Percentiles rank a stretch among this genome's conserved stretches.
phyloP scores from a whole-genome alignment of 2,329 filamentous ascomycete genomes.

The Claviceps sorghi region DNA sequence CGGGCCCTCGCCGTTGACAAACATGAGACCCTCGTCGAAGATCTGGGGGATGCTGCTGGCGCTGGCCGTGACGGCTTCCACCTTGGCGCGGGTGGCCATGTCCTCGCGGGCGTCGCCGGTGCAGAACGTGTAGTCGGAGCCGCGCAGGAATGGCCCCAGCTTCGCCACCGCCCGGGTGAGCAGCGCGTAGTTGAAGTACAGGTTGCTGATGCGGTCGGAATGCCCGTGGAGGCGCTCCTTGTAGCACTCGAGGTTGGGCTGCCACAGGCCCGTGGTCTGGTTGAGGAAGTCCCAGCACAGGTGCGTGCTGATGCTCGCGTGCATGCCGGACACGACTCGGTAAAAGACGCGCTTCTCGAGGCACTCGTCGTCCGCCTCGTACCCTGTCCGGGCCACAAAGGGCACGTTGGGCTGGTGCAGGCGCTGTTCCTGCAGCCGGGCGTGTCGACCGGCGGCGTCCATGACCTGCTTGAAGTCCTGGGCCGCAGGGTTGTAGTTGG shows the following conservation, averaged over 20 bases:
- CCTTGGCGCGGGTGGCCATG: slow-evolving; percentile 61
- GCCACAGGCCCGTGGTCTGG: slow-evolving; percentile 86
- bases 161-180: slow-evolving; percentile 84
- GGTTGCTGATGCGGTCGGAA: slow-evolving; percentile 85
- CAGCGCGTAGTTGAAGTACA: slow-evolving; percentile 99
- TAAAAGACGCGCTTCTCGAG: slow-evolving; percentile 99
- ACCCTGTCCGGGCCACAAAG: slow-evolving; percentile 46
- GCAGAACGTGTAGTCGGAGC: slow-evolving; percentile 70
- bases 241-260: slow-evolving; percentile 82
- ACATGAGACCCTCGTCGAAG: slow-evolving; percentile 94
- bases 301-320: slow-evolving; percentile 92
- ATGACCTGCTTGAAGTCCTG: slow-evolving; percentile 48
- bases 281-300: slow-evolving; percentile 94
- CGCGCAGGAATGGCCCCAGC: slow-evolving; percentile 62
- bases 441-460: slow-evolving; percentile 43
- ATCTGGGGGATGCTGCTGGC: slow-evolving; percentile 62
- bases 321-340: slow-evolving; percentile 90
- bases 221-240: slow-evolving; percentile 66
- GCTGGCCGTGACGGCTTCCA: slow-evolving; percentile 57
- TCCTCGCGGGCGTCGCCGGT: slow-evolving; percentile 73
- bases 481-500: slow-evolving; percentile 36
- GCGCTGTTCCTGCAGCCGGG: slow-evolving; percentile 41
- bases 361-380: slow-evolving; percentile 80
- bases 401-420: slow-evolving; percentile 34
- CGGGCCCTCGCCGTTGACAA: slow-evolving; percentile 60